Conservation (phyloP, 2,329 filamentous ascomycete species). For the Camillea tinctor region DNA sequence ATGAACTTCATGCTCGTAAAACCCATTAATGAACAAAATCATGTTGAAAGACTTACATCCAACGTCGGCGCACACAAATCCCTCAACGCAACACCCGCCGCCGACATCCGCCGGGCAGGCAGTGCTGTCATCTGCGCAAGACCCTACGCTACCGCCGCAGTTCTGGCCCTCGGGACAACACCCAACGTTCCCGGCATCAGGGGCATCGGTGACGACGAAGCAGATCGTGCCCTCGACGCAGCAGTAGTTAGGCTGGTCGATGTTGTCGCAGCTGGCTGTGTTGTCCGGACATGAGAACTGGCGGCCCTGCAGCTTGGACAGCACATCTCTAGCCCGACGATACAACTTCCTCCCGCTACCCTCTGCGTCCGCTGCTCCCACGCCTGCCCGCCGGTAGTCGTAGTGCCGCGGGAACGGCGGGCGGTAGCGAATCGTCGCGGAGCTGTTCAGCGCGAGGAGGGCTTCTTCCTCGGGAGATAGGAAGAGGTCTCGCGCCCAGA, state of each 20-base stretch:
- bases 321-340: conserved; percentile 44
- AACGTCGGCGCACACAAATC: conserved; percentile 65
- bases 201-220: conserved; percentile 60
- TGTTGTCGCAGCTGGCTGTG: conserved; percentile 62
- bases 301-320: conserved; percentile 53
- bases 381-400: conserved; percentile 15
- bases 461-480: conserved; percentile 29
- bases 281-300: conserved; percentile 65
- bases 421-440: conserved; percentile 39
- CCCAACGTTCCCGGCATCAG: conserved; percentile 63
- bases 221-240: conserved; percentile 67
- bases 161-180: conserved; percentile 68
- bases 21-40: too few relatives aligned
- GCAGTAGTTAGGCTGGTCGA: conserved; percentile 70
- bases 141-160: conserved; percentile 62
- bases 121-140: conserved; percentile 61
- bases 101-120: conserved; percentile 64
- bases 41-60: conserved; percentile 58
- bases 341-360: conserved; percentile 32
- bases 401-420: conserved; percentile 54
- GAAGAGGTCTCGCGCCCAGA: conserved; percentile 28
- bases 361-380: conserved; percentile 7
- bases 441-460: conserved; percentile 31
- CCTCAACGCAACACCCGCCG: conserved; percentile 74
- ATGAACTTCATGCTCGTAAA: too few relatives aligned